Evolutionary conservation across 225 moss, liverwort and hornwort species (phyloP).

Genomic region (Antitrichia curtipendula): DNA sequence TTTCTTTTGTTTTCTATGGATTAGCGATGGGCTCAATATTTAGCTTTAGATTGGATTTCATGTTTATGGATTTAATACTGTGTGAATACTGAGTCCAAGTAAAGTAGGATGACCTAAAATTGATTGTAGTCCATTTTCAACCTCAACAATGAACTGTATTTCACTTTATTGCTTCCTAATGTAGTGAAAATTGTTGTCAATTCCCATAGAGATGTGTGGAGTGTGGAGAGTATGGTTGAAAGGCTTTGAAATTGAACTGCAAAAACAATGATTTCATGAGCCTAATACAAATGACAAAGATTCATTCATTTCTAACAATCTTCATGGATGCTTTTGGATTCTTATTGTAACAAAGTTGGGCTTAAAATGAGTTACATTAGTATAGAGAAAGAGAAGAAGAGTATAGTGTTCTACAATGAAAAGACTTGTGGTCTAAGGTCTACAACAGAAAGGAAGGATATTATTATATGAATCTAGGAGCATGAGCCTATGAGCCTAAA

Average conservation of each 20-base stretch:
- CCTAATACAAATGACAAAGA: not conserved
- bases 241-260: not conserved
- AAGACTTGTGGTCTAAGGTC: too few species aligned
- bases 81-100: not conserved
- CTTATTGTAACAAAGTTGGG: not conserved
- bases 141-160: not conserved
- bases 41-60: not conserved
- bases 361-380: not conserved
- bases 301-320: not conserved
- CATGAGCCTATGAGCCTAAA: too few species aligned
- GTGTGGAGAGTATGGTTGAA: not conserved
- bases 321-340: not conserved
- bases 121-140: not conserved
- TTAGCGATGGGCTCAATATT: not conserved
- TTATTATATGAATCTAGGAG: too few species aligned
- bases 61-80: not conserved
- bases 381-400: not conserved
- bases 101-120: not conserved
- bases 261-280: not conserved
- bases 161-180: not conserved
- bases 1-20: not conserved
- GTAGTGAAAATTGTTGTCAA: not conserved
- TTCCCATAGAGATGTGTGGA: not conserved
- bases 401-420: rapidly evolving
- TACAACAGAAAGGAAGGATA: too few species aligned